Base-by-base conservation (phyloP, 768 basidiomycete genomes). In the Tricholoma terreum region DNA sequence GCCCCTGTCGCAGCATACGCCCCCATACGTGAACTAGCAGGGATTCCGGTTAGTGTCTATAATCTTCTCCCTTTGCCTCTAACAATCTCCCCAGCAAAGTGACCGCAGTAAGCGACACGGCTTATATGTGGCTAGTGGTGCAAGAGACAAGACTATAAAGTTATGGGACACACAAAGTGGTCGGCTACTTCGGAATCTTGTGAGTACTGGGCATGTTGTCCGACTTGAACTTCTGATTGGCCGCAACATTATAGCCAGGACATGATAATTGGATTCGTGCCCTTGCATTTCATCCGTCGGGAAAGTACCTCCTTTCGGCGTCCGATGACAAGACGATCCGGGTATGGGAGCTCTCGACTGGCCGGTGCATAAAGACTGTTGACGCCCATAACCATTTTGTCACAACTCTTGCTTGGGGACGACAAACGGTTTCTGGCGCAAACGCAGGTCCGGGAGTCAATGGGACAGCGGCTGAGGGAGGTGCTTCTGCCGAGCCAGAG, bases 191-290 rank as follows among this genome's bases (percentile, higher is more conserved):
- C 81, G 86, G 69, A 90, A 83, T 59, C 80, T 95, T 55, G 90
- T 89, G 61, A 56, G 82, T 70, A 54, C 31, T 35, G 59, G 24
- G 17, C 30, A n/a, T n/a, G 55, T 27, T 40, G 55, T 34, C 15
- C 52, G 4, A 17, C 48, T 43, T 54, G 10, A 60, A 35, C 50
- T 31, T 35, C 61, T 42, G 56, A 52, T 38, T 58, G 22, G 33
- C 53, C 21, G 49, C 24, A n/a, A 24, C 35, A 30, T 15, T 35
- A 14, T 65, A 88, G 84, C 77, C 82, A 35, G 89, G 89, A 11
- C 89, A 96, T 66, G 92, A 94, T 71, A 92, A 93, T 64, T 96
- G 94, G 94, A 80, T 96, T 51, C 85, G 92, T 56, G 89, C 86
- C 0, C 78, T 96, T 43, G 84, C 89, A 15, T 95, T 95, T 76